Base-by-base conservation (phyloP, 345 rosid genomes). In the Trapa incisa region DNA sequence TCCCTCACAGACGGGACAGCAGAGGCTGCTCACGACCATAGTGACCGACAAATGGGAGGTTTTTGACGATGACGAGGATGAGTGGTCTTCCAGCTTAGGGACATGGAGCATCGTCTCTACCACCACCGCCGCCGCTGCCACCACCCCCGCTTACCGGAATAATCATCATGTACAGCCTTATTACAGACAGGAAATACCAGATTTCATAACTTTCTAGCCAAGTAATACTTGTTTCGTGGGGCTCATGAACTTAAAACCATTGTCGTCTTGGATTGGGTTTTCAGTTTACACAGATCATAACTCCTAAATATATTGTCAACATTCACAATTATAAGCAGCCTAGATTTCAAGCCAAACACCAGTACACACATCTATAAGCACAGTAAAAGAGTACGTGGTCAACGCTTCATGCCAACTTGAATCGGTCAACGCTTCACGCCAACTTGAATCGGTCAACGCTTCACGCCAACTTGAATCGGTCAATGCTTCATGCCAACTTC, bases 21-120 rank as follows among this genome's bases (percentile, higher is more conserved):
- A 16, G 50, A 72, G 17, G 39, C 29, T 61, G 16, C 67, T 83
- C 80, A 74, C n/a, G 75, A 87, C 87, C 5, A 70, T 77, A 39
- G 73, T 87, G 48, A 84, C 87, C 1, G 74, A 84, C 38, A 72
- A 84, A 73, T 87, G 92, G 89, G 89, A 78, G 70, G 74, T 81
- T 37, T 87, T 87, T 39, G 89, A 84, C 5, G 89, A 86, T 15
- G 79, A 80, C 43, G 36, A 53, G 38, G 68, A 47, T 48, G 64
- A 17, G 22, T 58, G 37, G 39, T 6, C 56, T 62, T 37, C 47
- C 13, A 66, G 33, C 29, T 1, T 43, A 67, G 35, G 67, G 39
- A 61, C 76, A 75, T 11, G 65, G 58, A 61, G 45, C 39, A 43
- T 62, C 36, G 32, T 9, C 29, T 22, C 29, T 22, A 22, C 29